Conservation (phyloP, 495 filamentous ascomycete genomes). For the Podospora tetraspora region DNA sequence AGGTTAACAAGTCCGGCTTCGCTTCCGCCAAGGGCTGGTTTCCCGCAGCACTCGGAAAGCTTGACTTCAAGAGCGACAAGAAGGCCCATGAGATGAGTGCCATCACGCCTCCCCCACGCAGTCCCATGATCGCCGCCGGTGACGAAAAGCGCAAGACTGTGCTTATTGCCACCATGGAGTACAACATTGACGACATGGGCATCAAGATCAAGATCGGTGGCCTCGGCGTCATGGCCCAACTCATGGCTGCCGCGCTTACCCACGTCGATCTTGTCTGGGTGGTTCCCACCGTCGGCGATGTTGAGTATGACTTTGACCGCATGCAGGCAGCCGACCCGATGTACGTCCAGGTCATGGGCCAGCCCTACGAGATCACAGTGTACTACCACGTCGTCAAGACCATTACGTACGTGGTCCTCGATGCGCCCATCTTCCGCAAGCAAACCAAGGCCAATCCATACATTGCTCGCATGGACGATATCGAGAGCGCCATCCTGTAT, state of each 20-base stretch:
- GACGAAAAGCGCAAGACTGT: slow-evolving; percentile 45
- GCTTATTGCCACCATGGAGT: slow-evolving; percentile 67
- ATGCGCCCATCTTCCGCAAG: slow-evolving; percentile 63
- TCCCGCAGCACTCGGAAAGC: slow-evolving; percentile 23
- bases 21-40: slow-evolving; percentile 29
- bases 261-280: slow-evolving; percentile 69
- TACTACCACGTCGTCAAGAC: slow-evolving; percentile 61
- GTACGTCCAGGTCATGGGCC: slow-evolving; percentile 57
- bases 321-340: slow-evolving; percentile 52
- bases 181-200: slow-evolving; percentile 64
- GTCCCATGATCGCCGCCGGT: slow-evolving; percentile 13
- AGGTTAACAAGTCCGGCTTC: slow-evolving; percentile 65
- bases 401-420: slow-evolving; percentile 65
- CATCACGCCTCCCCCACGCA: slow-evolving; percentile 24
- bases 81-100: slow-evolving; percentile 35
- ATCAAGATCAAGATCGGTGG: slow-evolving; percentile 68
- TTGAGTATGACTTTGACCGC: slow-evolving; percentile 56
- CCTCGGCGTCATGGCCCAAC: slow-evolving; percentile 61
- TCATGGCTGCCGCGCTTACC: slow-evolving; percentile 63
- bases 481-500: slow-evolving; percentile 65
- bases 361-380: slow-evolving; percentile 55
- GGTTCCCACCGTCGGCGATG: slow-evolving; percentile 61
- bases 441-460: slow-evolving; percentile 61
- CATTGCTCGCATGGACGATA: slow-evolving; percentile 64
- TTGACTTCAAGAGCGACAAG: slow-evolving; percentile 47